Percentiles rank a stretch among this genome's conserved stretches.
Conservation (phyloP, 2,329 filamentous ascomycete genomes). For the Didymella sp. region DNA sequence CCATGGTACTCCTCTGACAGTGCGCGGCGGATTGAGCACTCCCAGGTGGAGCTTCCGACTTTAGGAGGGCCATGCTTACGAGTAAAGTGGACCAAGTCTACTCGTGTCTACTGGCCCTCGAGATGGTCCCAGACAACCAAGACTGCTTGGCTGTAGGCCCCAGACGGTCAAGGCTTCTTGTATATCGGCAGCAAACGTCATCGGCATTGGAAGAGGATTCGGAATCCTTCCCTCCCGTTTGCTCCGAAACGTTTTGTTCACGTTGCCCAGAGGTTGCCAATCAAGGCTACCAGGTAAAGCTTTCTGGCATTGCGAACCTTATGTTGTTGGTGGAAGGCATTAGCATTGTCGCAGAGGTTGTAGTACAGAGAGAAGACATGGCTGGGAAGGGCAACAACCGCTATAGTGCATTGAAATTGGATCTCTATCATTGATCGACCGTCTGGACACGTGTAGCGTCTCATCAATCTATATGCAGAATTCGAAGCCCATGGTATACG, state of each 20-base stretch:
- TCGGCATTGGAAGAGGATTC: neutral
- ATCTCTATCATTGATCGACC: conserved; percentile 21
- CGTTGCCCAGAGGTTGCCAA: neutral
- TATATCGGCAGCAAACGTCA: conserved; percentile 7
- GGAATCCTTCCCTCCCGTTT: conserved; percentile 8
- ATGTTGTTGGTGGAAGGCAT: neutral
- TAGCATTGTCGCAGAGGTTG: neutral
- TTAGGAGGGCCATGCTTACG: neutral
- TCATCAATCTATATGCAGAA: conserved; percentile 25
- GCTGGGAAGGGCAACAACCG: conserved; percentile 30
- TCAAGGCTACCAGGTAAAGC: neutral
- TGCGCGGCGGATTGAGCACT: neutral
- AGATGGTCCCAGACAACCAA: conserved; percentile 9
- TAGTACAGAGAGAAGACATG: conserved; percentile 1
- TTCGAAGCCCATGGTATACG: conserved; percentile 21
- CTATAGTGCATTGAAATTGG: conserved; percentile 28
- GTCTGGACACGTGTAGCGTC: conserved; percentile 10
- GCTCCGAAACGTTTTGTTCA: conserved; percentile 11
- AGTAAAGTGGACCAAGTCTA: neutral
- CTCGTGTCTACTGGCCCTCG: neutral
- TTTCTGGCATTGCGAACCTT: neutral
- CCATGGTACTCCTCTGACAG: neutral
- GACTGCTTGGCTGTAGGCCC: conserved; percentile 18
- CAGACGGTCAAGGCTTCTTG: conserved; percentile 19
- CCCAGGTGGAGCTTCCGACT: neutral